These are phyloP conservation scores for Geotrichum bryndzae DNA, from an alignment of 1,139 yeast species.

Conservation along the genomic window DNA sequence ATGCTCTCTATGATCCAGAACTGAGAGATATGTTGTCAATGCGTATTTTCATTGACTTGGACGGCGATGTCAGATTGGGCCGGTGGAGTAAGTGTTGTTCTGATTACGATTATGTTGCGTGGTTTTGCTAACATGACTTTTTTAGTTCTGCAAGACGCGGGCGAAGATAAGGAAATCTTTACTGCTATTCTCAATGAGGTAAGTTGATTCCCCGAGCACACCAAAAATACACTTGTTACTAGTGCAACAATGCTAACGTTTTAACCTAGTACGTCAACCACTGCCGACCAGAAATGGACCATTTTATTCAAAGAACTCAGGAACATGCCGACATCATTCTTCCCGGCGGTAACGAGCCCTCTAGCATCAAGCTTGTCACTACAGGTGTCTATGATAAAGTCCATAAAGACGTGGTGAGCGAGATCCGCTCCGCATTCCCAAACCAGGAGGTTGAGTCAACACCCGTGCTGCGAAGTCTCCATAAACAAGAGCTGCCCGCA, in stretches of 20 bases:
- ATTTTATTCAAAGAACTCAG: conserved; percentile 61
- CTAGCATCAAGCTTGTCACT: conserved; percentile 62
- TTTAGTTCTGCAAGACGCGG: conserved; percentile 29
- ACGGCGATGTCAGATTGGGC: conserved; percentile 75
- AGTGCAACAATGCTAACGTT: neutral
- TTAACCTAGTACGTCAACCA: conserved; percentile 14
- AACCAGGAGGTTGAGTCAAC: neutral
- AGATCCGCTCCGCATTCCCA: neutral
- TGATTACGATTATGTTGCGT: neutral
- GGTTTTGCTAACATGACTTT: neutral
- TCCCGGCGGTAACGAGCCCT: conserved; percentile 59
- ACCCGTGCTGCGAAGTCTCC: neutral
- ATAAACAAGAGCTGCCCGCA: conserved; percentile 4
- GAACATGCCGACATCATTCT: conserved; percentile 74
- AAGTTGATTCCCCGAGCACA: neutral
- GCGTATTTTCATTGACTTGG: conserved; percentile 77
- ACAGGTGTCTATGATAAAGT: conserved; percentile 58
- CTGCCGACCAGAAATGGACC: conserved; percentile 62
- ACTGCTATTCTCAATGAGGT: conserved; percentile 46
- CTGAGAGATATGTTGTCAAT: conserved; percentile 57
- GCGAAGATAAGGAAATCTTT: conserved; percentile 34
- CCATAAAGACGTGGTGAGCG: conserved; percentile 24
- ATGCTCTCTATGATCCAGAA: conserved; percentile 63
- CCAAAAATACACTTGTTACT: neutral
- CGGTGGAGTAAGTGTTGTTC: conserved; percentile 47